Conservation (phyloP, 805 yeast species). For the Saccharomycopsis oosterbeekiorum region DNA sequence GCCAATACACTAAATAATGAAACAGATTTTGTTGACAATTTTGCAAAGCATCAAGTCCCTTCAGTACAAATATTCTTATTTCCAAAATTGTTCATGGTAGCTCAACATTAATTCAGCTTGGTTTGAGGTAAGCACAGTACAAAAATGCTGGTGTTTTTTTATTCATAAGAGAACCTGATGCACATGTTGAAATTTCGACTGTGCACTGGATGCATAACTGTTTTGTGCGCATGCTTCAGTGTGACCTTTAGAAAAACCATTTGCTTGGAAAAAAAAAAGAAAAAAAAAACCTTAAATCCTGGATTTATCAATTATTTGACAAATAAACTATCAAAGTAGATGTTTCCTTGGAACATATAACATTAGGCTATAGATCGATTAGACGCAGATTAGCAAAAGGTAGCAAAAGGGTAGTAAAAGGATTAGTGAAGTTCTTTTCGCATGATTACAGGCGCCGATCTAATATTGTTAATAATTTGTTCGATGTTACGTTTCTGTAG, state of each 20-base stretch:
- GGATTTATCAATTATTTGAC: neutral
- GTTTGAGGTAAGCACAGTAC: neutral
- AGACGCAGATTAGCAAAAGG: too few relatives aligned
- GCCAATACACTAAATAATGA: neutral
- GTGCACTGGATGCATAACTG: neutral
- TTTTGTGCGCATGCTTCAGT: neutral
- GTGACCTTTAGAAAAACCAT: neutral
- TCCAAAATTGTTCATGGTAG: neutral
- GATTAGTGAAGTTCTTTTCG: too few relatives aligned
- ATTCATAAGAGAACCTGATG: neutral
- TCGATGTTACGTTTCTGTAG: too few relatives aligned
- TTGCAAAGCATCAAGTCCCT: neutral
- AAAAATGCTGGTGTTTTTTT: neutral
- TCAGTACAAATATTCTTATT: neutral
- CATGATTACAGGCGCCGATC: too few relatives aligned
- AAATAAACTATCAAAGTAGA: too few relatives aligned
- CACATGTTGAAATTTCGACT: neutral
- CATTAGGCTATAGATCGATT: too few relatives aligned
- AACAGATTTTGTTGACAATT: too few relatives aligned
- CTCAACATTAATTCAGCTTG: neutral
- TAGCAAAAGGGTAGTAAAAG: too few relatives aligned
- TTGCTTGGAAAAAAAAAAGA: too few relatives aligned
- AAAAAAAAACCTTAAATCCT: neutral
- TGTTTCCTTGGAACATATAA: too few relatives aligned
- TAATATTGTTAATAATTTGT: too few relatives aligned